Conservation (phyloP, 306 rosid species). For the Sechiopsis laciniata region DNA sequence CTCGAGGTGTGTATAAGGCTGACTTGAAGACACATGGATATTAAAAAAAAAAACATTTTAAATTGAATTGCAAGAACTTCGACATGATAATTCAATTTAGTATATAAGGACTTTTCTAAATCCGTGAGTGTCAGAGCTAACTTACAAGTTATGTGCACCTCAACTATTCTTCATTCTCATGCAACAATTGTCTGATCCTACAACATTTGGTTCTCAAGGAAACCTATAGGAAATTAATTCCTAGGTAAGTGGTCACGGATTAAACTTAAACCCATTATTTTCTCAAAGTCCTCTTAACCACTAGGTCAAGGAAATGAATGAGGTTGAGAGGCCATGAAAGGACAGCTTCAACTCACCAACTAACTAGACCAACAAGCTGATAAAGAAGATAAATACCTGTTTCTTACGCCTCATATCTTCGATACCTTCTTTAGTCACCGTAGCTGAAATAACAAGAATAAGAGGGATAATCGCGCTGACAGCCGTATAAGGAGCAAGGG, state of each 20-base stretch:
- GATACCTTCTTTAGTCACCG: conserved; percentile 78
- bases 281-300: too few species aligned
- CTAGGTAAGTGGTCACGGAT: too few species aligned
- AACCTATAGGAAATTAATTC: too few species aligned
- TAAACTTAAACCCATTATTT: too few species aligned
- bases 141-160: too few species aligned
- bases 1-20: too few species aligned
- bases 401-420: conserved; percentile 73
- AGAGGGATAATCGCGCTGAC: conserved; percentile 80
- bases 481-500: conserved; percentile 74
- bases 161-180: too few species aligned
- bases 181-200: too few species aligned
- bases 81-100: not conserved
- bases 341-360: not conserved
- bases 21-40: too few species aligned
- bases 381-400: conserved; percentile 50
- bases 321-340: not conserved
- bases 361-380: conserved; percentile 10
- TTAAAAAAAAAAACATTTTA: not conserved
- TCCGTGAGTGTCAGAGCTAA: too few species aligned
- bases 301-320: too few species aligned
- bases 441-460: conserved; percentile 47
- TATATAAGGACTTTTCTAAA: not conserved
- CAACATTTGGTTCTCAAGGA: too few species aligned
- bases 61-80: not conserved